A percentile compares a stretch with the other conserved stretches of the same genome.
Evolutionary conservation across 768 basidiomycete genomes (phyloP).

Genomic region (Mycena floridula): DNA sequence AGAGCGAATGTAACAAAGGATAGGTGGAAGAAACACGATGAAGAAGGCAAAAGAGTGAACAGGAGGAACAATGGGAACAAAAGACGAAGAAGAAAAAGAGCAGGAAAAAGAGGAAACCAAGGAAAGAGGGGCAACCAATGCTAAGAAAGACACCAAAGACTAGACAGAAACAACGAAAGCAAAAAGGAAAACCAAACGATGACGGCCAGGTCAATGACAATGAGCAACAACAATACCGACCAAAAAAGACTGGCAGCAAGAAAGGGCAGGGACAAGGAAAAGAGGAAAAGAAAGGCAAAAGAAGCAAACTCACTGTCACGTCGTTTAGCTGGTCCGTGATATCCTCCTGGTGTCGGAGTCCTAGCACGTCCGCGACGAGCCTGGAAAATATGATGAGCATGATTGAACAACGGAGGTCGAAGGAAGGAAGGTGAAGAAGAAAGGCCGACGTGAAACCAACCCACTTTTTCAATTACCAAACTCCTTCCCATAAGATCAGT

Average conservation of each 20-base stretch:
- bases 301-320: constrained; percentile 51
- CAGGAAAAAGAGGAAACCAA: constrained; percentile 5
- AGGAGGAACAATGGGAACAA: too few relatives aligned
- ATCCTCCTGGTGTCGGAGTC: constrained; percentile 90
- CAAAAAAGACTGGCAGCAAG: too few relatives aligned
- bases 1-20: too few relatives aligned
- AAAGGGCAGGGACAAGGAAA: too few relatives aligned
- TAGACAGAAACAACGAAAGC: too few relatives aligned
- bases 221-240: too few relatives aligned
- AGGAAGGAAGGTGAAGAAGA: background rate
- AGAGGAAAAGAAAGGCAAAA: too few relatives aligned
- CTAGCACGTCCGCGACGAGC: constrained; percentile 87
- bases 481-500: constrained; percentile 86
- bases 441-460: constrained; percentile 1
- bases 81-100: background rate
- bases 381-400: constrained; percentile 26
- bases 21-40: too few relatives aligned
- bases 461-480: constrained; percentile 84
- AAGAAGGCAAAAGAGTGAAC: too few relatives aligned
- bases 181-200: too few relatives aligned
- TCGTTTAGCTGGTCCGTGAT: constrained; percentile 90
- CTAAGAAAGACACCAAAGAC: background rate
- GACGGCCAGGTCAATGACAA: too few relatives aligned
- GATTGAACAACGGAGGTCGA: too few relatives aligned
- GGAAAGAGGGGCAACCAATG: background rate